phyloP scores from a whole-genome alignment of 2,329 filamentous ascomycete species.

The Fusarium tuaranense region DNA sequence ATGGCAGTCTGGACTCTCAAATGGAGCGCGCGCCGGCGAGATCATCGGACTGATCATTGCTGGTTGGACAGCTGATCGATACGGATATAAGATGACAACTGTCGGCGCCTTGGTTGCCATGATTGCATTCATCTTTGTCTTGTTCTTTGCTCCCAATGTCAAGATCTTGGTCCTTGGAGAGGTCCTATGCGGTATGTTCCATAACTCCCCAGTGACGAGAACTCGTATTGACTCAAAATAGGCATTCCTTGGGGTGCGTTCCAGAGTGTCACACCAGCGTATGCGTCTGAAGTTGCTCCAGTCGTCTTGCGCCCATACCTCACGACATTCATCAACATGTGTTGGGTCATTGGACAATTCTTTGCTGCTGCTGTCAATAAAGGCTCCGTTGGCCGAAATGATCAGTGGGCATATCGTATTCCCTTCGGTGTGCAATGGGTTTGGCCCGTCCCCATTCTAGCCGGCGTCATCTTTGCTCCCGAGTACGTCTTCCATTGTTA shows the following conservation, averaged over 20 bases:
- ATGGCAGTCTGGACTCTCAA: conserved; percentile 69
- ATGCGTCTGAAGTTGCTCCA: conserved; percentile 65
- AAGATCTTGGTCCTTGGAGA: conserved; percentile 61
- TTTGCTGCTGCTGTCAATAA: conserved; percentile 61
- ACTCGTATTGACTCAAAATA: conserved; percentile 30
- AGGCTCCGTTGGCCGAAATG: conserved; percentile 51
- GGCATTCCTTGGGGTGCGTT: conserved; percentile 66
- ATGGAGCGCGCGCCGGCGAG: conserved; percentile 64
- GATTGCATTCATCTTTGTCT: conserved; percentile 64
- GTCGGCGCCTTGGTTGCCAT: conserved; percentile 59
- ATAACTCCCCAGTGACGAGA: not conserved
- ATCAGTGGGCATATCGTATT: conserved; percentile 62
- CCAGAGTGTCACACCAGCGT: conserved; percentile 63
- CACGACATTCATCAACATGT: conserved; percentile 67
- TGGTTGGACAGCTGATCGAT: conserved; percentile 64
- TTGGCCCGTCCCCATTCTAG: conserved; percentile 61
- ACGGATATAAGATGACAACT: conserved; percentile 63
- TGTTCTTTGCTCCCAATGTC: conserved; percentile 64
- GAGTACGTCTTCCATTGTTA: conserved; percentile 49
- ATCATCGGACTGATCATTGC: conserved; percentile 67
- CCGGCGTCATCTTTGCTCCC: conserved; percentile 59
- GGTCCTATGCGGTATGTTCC: conserved; percentile 53
- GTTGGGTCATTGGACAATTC: conserved; percentile 68
- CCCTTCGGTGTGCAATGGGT: conserved; percentile 66
- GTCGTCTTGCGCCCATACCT: conserved; percentile 63